Base-by-base conservation (phyloP, 805 yeast genomes). In the Millerozyma miso region DNA sequence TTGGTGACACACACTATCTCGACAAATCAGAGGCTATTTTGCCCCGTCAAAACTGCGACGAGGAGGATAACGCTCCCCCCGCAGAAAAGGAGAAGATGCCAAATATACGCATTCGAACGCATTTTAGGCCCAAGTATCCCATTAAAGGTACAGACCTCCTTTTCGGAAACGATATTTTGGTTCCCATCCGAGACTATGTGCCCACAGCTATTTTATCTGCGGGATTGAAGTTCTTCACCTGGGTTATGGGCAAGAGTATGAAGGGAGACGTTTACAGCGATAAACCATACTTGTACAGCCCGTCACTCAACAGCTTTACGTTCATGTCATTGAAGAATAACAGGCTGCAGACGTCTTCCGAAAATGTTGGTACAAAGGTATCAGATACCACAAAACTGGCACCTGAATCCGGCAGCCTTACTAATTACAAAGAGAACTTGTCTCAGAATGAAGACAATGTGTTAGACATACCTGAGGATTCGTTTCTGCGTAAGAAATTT, bases 161-260 rank as follows among this genome's bases (percentile, higher is more conserved):
- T n/a, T 83, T 79, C 62, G 89, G 89, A 1, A 83, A 83, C 54
- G 88, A 83, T 52, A 80, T 81, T 55, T 77, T 73, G 7, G 55
- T 65, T n/a, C 81, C 86, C 0, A 73, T 83, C 26, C 63, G 72
- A 26, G 80, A 80, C 38, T 68, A 69, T 41, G 69, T 83, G 8
- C 89, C 89, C 2, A 67, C 79, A 3, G 58, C 77, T 1, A 47
- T 70, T 19, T 51, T 71, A 35, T 49, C 69, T 1, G 65, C 74
- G 0, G 88, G 85, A 0, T 64, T 79, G 49, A 70, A 71, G 45
- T 60, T 81, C 29, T 83, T 81, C 65, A 73, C 74, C 37, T 67
- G 74, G 67, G 67, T 73, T 47, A 74, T 83, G 37, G 85, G 80
- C 55, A 81, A 83, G n/a, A 77, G 83, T 17, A 78, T 81, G 7